phyloP scores from a whole-genome alignment of 1,139 yeast genomes.

The Arxiozyma telluris region DNA sequence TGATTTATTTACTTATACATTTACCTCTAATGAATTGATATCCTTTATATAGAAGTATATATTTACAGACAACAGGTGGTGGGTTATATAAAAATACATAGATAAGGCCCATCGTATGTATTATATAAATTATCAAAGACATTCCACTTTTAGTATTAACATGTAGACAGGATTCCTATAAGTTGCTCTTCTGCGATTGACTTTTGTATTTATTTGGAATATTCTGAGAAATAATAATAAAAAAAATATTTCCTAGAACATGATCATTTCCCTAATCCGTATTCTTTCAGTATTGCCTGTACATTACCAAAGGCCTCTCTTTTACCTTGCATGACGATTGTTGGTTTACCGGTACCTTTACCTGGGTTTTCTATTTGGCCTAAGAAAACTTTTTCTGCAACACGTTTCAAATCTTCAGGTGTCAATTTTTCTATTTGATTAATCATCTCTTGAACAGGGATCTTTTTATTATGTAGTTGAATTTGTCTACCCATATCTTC shows the following conservation, averaged over 20 bases:
- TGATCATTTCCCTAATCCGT: slow-evolving; percentile 55
- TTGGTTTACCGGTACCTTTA: slow-evolving; percentile 55
- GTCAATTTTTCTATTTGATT: slow-evolving; percentile 60
- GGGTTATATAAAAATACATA: not conserved
- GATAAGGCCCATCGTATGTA: not conserved
- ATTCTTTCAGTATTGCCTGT: slow-evolving; percentile 50
- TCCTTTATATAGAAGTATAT: too few relatives aligned
- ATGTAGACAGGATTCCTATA: not conserved
- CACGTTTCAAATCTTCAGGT: slow-evolving; percentile 56
- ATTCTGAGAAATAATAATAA: too few relatives aligned
- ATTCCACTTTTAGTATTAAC: not conserved
- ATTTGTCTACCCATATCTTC: slow-evolving; percentile 96
- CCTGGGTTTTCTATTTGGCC: slow-evolving; percentile 49
- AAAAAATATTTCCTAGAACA: too few relatives aligned
- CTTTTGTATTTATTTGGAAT: not conserved
- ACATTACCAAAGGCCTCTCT: slow-evolving; percentile 82
- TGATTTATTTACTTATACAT: not conserved
- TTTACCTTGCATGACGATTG: slow-evolving; percentile 83
- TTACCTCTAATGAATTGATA: not conserved
- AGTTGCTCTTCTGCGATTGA: not conserved
- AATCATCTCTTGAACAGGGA: slow-evolving; percentile 82
- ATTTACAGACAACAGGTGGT: not conserved
- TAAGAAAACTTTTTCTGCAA: slow-evolving; percentile 69
- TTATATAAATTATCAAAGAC: not conserved
- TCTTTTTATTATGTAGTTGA: slow-evolving; percentile 68